Conservation (phyloP, 768 basidiomycete species). For the Suillus clintonianus region DNA sequence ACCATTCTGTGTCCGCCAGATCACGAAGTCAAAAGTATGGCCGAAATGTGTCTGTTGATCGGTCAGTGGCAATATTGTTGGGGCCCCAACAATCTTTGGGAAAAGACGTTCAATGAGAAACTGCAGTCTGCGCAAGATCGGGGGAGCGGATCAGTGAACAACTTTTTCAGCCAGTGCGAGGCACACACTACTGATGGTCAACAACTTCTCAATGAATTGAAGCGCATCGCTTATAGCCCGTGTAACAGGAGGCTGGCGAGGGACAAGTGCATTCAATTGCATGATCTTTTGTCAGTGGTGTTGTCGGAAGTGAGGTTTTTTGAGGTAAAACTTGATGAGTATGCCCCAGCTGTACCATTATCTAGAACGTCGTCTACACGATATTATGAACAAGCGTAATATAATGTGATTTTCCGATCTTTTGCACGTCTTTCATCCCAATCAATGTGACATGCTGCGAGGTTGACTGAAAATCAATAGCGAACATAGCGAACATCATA, state of each 20-base stretch:
- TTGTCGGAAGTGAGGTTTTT: slow-evolving; percentile 9
- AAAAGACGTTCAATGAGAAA: background rate
- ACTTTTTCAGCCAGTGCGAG: too few relatives aligned
- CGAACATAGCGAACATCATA: too few relatives aligned
- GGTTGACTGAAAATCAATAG: too few relatives aligned
- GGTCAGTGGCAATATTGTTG: background rate
- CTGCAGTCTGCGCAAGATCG: background rate
- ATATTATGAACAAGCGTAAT: too few relatives aligned
- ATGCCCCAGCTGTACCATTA: slow-evolving; percentile 5
- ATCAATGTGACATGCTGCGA: too few relatives aligned
- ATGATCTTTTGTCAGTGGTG: background rate
- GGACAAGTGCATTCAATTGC: background rate
- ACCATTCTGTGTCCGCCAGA: background rate
- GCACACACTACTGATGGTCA: too few relatives aligned
- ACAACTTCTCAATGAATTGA: too few relatives aligned
- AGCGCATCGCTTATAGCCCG: background rate
- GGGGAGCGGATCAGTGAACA: too few relatives aligned
- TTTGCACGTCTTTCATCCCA: too few relatives aligned
- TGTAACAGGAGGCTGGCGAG: background rate
- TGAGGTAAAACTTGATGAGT: slow-evolving; percentile 5
- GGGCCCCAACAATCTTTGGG: slow-evolving; percentile 1
- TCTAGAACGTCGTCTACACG: background rate
- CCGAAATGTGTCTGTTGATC: background rate
- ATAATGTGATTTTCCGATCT: too few relatives aligned
- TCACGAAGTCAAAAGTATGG: background rate